Conservation (phyloP, 148 eudicot genomes). For the Cornus kousa region DNA sequence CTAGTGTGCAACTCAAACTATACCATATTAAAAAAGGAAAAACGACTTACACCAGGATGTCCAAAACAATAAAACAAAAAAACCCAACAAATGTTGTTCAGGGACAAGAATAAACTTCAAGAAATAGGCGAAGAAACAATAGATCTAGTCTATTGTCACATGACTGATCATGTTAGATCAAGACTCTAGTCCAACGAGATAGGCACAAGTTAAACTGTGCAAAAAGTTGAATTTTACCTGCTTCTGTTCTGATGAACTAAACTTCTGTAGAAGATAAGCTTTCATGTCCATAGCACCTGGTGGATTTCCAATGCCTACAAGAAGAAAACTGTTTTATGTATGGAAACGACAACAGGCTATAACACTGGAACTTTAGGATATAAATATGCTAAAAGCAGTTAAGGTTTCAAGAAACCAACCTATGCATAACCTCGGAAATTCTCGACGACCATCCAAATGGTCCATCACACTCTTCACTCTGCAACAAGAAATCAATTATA, state of each 20-base stretch:
- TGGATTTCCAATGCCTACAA: conserved; percentile 86
- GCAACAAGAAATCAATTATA: conserved; percentile 21
- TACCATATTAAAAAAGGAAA: not conserved
- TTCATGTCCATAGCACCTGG: conserved; percentile 97
- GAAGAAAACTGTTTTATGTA: not conserved
- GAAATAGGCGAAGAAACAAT: not conserved
- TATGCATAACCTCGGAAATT: conserved; percentile 94
- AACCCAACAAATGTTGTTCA: not conserved
- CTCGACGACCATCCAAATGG: conserved; percentile 82
- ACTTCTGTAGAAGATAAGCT: conserved; percentile 90
- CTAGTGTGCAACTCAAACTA: not conserved
- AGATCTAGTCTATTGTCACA: not conserved
- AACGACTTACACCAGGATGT: not conserved
- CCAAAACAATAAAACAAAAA: not conserved
- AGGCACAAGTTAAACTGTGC: not conserved
- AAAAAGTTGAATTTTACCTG: conserved; percentile 40
- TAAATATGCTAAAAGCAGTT: not conserved
- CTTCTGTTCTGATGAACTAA: conserved; percentile 60
- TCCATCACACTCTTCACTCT: conserved; percentile 89
- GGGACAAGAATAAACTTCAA: not conserved
- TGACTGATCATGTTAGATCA: not conserved
- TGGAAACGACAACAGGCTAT: not conserved
- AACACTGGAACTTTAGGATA: not conserved
- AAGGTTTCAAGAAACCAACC: conserved; percentile 40
- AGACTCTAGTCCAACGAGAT: not conserved